Percentiles rank a stretch among this genome's conserved stretches.
phyloP scores from a whole-genome alignment of 108 stramenopile species.

The Schizochytrium sp. region DNA sequence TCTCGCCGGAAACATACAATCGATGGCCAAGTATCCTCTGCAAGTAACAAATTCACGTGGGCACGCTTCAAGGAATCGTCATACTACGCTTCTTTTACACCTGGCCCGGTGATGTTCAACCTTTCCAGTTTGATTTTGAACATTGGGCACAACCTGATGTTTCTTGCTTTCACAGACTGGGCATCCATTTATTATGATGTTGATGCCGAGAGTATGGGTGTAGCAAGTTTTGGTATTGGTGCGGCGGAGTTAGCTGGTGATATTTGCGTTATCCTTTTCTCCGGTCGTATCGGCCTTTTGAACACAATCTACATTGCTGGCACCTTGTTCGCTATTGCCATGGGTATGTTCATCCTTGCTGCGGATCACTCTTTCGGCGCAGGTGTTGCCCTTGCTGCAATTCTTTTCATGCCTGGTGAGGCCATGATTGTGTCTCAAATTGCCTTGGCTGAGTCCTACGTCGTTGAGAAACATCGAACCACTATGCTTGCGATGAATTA shows the following conservation, averaged over 20 bases:
- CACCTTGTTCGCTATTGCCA: neutral
- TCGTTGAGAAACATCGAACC: neutral
- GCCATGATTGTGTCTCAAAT: slow-evolving; percentile 22
- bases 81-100: neutral
- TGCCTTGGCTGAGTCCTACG: slow-evolving; percentile 9
- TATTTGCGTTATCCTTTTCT: slow-evolving; percentile 25
- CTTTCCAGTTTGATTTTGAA: neutral
- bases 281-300: neutral
- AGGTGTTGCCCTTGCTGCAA: neutral
- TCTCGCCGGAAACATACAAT: neutral
- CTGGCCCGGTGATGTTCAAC: slow-evolving; percentile 31
- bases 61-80: too few species aligned
- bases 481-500: slow-evolving; percentile 32
- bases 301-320: neutral
- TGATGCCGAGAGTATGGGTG: slow-evolving; percentile 10
- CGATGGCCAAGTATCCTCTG: neutral
- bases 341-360: slow-evolving; percentile 6
- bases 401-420: neutral
- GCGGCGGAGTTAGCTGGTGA: neutral
- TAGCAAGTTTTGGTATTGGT: slow-evolving; percentile 24
- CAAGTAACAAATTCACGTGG: neutral
- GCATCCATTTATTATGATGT: neutral
- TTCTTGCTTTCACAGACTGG: slow-evolving; percentile 43
- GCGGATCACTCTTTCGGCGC: neutral
- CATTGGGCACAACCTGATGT: slow-evolving; percentile 22